phyloP scores from a whole-genome alignment of 148 eudicot species.

The Talinum fruticosum region DNA sequence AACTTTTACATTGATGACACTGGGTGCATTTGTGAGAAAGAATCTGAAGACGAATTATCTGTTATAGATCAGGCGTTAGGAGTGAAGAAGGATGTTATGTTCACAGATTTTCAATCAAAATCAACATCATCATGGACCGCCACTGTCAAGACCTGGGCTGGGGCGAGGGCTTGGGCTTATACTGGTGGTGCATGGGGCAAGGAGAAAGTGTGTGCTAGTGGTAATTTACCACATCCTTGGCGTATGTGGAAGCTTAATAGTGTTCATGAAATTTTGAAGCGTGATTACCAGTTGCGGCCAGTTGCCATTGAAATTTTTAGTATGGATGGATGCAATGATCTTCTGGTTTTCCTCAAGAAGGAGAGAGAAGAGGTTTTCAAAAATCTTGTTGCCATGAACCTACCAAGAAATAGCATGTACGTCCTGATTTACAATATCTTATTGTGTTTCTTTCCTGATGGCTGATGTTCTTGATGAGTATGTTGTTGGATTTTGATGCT shows the following conservation, averaged over 20 bases:
- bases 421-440: slow-evolving; percentile 25
- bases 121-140: slow-evolving; percentile 79
- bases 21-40: slow-evolving; percentile 94
- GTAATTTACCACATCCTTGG: slow-evolving; percentile 90
- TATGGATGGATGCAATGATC: slow-evolving; percentile 99
- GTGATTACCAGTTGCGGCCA: slow-evolving; percentile 98
- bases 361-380: slow-evolving; percentile 98
- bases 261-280: slow-evolving; percentile 94
- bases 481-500: no score
- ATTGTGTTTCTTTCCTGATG: slow-evolving; percentile 5
- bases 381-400: slow-evolving; percentile 94
- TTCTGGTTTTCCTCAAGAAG: slow-evolving; percentile 93
- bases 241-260: slow-evolving; percentile 97
- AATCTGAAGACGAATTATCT: slow-evolving; percentile 85
- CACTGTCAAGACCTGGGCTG: slow-evolving; percentile 51
- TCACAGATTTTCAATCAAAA: slow-evolving; percentile 79
- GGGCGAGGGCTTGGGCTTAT: slow-evolving; percentile 98
- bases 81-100: slow-evolving; percentile 79
- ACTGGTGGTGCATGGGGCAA: slow-evolving; percentile 99
- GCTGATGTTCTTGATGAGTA: neutral
- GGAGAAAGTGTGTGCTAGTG: slow-evolving; percentile 72
- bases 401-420: slow-evolving; percentile 98
- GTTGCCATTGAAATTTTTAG: slow-evolving; percentile 98
- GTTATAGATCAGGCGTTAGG: slow-evolving; percentile 96
- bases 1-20: slow-evolving; percentile 84